Evolutionary conservation across 768 basidiomycete genomes (phyloP).

Genomic region (Calvatia gigantea): DNA sequence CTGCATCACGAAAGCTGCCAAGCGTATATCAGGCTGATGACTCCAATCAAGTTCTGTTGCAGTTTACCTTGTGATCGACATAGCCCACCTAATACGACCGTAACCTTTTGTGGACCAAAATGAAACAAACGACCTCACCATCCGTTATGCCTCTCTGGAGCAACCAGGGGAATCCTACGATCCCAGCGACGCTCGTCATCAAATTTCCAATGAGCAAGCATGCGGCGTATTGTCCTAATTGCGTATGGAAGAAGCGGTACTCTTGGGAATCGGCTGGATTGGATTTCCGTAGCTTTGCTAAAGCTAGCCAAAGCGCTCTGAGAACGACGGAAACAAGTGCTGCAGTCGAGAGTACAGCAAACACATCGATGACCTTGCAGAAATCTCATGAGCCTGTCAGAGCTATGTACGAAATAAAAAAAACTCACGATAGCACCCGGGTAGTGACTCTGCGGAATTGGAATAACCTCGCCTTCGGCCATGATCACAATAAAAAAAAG

Average conservation of each 20-base stretch:
- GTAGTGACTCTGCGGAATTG: slow-evolving; percentile 27
- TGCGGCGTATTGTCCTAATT: slow-evolving; percentile 65
- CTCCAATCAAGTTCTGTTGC: neutral
- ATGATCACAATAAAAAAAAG: slow-evolving; percentile 6
- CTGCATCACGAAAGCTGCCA: slow-evolving; percentile 53
- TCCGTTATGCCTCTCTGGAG: slow-evolving; percentile 36
- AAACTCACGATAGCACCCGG: slow-evolving; percentile 36
- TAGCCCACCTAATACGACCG: slow-evolving; percentile 30
- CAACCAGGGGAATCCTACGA: slow-evolving; percentile 53
- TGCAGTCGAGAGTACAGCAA: slow-evolving; percentile 51
- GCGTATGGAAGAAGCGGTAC: slow-evolving; percentile 66
- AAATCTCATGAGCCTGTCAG: neutral
- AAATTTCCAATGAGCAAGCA: slow-evolving; percentile 61
- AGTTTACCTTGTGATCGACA: slow-evolving; percentile 61
- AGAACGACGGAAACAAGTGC: slow-evolving; percentile 48
- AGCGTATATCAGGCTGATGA: slow-evolving; percentile 2
- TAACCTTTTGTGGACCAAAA: neutral
- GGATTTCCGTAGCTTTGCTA: slow-evolving; percentile 28
- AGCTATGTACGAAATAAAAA: neutral
- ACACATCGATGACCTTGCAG: slow-evolving; percentile 42
- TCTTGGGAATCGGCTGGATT: slow-evolving; percentile 32
- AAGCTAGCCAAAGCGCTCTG: slow-evolving; percentile 45
- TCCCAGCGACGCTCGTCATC: slow-evolving; percentile 47
- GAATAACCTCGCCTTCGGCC: slow-evolving; percentile 22
- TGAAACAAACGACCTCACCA: slow-evolving; percentile 32